A percentile compares a stretch with the other conserved stretches of the same genome.
Conservation (phyloP, 2,329 filamentous ascomycete species). For the Nothopassalora personata region DNA sequence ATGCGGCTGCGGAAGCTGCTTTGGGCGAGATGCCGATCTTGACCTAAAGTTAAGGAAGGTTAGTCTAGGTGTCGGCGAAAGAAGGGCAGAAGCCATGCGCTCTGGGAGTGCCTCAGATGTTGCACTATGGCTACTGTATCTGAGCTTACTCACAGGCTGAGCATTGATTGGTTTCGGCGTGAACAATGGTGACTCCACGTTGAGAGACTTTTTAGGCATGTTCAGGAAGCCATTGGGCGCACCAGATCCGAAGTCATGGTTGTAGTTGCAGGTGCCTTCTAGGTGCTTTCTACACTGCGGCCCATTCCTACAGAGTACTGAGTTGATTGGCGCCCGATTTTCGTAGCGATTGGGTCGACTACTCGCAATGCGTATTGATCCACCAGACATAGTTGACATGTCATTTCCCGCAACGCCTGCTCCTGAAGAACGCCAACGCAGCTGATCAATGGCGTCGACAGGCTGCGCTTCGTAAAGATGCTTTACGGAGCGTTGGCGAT, state of each 20-base stretch:
- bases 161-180: constrained; percentile 45
- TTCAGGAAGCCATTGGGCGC: constrained; percentile 23
- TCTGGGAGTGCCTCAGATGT: too few species aligned
- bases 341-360: constrained; percentile 29
- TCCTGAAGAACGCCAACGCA: not conserved
- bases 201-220: constrained; percentile 65
- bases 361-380: constrained; percentile 24
- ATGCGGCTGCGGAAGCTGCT: constrained; percentile 80
- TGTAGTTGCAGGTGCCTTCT: constrained; percentile 34
- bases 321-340: constrained; percentile 27
- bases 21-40: constrained; percentile 82
- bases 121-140: too few species aligned
- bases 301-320: constrained; percentile 30
- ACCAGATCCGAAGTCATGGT: constrained; percentile 29
- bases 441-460: too few species aligned
- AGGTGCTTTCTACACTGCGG: constrained; percentile 32
- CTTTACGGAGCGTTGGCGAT: too few species aligned
- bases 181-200: constrained; percentile 94
- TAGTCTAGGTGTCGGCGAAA: too few species aligned
- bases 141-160: constrained; percentile 33
- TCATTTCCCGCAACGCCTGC: constrained; percentile 21
- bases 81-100: too few species aligned
- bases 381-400: constrained; percentile 33
- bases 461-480: too few species aligned
- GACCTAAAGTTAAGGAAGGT: too few species aligned